Evolutionary conservation across 768 basidiomycete genomes (phyloP).

Genomic region (Aureoboletus auriporus): DNA sequence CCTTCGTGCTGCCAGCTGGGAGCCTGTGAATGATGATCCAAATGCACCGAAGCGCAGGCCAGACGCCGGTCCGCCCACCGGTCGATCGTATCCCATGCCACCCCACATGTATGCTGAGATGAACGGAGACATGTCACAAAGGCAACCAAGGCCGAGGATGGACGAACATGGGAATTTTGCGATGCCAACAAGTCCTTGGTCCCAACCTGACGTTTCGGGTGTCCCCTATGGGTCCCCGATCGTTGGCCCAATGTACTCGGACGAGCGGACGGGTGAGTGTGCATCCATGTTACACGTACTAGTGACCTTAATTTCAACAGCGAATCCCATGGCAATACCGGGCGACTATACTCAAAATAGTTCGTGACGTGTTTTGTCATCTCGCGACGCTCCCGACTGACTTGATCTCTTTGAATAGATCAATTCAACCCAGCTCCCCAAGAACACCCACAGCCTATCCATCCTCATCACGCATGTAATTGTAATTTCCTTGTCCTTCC

Average conservation of each 20-base stretch:
- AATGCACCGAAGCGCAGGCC: slow-evolving; percentile 33
- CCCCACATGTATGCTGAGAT: slow-evolving; percentile 33
- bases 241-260: slow-evolving; percentile 49
- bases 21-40: slow-evolving; percentile 33
- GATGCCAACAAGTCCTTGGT: slow-evolving; percentile 30
- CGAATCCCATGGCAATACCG: slow-evolving; percentile 34
- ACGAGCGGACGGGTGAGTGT: slow-evolving; percentile 52
- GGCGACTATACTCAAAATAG: slow-evolving; percentile 41
- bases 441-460: slow-evolving; percentile 29
- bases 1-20: slow-evolving; percentile 65
- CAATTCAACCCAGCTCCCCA: slow-evolving; percentile 31
- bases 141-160: slow-evolving; percentile 27
- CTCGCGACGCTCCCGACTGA: slow-evolving; percentile 16
- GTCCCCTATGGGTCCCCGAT: slow-evolving; percentile 43
- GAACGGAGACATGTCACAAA: slow-evolving; percentile 29
- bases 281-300: slow-evolving; percentile 7
- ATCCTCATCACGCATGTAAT: slow-evolving; percentile 31
- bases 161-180: slow-evolving; percentile 30
- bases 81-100: slow-evolving; percentile 34
- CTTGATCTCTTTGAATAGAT: slow-evolving; percentile 18
- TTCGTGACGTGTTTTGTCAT: slow-evolving; percentile 30
- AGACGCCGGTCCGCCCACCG: slow-evolving; percentile 29
- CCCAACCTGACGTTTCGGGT: slow-evolving; percentile 30
- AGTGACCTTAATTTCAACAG: slow-evolving; percentile 16
- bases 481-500: slow-evolving; percentile 20